These are phyloP conservation scores for Kickxella alabastrina DNA, from an alignment of 192 early-diverging fungal species.

Conservation along the genomic window DNA sequence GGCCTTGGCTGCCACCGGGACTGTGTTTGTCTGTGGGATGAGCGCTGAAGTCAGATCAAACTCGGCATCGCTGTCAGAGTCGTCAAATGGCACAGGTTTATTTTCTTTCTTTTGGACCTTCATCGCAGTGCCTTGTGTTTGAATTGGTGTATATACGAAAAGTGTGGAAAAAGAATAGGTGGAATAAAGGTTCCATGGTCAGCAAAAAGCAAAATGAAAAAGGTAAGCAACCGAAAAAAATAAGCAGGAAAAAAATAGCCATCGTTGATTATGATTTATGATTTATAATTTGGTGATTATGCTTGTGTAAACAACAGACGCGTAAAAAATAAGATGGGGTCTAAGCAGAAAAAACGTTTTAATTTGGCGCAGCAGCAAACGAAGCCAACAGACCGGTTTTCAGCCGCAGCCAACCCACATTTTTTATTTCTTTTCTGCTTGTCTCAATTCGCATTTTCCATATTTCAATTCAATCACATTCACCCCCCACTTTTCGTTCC, in stretches of 20 bases:
- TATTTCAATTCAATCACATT: neutral
- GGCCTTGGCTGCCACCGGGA: neutral
- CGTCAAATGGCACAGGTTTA: slow-evolving; percentile 3
- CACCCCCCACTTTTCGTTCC: too few relatives aligned
- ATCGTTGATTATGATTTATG: too few relatives aligned
- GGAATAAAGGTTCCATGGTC: neutral
- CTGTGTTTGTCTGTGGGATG: slow-evolving; percentile 31
- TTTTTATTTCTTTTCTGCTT: neutral
- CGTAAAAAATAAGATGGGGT: too few relatives aligned
- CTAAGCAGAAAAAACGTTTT: slow-evolving; percentile 1
- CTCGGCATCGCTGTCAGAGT: slow-evolving; percentile 42
- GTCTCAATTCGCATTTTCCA: neutral
- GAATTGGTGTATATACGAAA: neutral
- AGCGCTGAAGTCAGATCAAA: slow-evolving; percentile 50
- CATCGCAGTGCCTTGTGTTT: slow-evolving; percentile 3
- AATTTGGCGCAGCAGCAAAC: too few relatives aligned
- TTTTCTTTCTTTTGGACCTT: slow-evolving; percentile 1
- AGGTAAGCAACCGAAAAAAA: neutral
- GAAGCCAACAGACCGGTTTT: too few relatives aligned
- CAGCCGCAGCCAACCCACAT: too few relatives aligned
- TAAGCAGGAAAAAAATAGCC: neutral
- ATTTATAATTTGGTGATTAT: neutral
- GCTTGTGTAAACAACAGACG: neutral
- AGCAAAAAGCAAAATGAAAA: neutral
- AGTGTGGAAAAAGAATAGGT: neutral